phyloP scores from a whole-genome alignment of 2,329 filamentous ascomycete species.

The Helotiales sp. region DNA sequence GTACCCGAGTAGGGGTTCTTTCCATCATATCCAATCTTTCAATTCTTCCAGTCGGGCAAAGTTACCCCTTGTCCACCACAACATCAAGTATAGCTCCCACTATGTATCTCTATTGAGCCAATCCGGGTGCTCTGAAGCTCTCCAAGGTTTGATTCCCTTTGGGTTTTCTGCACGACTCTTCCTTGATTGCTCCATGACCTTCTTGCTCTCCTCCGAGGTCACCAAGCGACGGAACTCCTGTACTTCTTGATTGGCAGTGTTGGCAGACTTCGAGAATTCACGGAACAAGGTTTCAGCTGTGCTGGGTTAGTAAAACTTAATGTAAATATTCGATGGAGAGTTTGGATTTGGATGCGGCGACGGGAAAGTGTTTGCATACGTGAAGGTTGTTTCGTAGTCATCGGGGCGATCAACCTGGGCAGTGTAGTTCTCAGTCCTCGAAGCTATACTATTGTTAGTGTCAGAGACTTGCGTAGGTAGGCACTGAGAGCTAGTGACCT shows the following conservation, averaged over 20 bases:
- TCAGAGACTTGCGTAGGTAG: not conserved
- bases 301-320: slow-evolving; percentile 5
- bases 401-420: slow-evolving; percentile 56
- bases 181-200: slow-evolving; percentile 57
- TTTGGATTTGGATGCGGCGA: not conserved
- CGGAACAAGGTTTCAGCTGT: slow-evolving; percentile 57
- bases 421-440: slow-evolving; percentile 55
- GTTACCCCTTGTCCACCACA: too few relatives aligned
- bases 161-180: slow-evolving; percentile 60
- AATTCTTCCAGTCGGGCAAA: not conserved
- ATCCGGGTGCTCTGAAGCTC: slow-evolving; percentile 61
- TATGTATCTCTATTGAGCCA: slow-evolving; percentile 52
- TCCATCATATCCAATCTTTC: not conserved
- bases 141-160: slow-evolving; percentile 63
- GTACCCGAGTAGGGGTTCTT: not conserved
- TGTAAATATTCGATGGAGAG: not conserved
- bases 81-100: too few relatives aligned
- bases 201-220: slow-evolving; percentile 40
- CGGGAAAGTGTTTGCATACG: slow-evolving; percentile 49
- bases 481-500: slow-evolving; percentile 33
- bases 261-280: slow-evolving; percentile 54
- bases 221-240: slow-evolving; percentile 46
- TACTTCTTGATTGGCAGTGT: slow-evolving; percentile 55
- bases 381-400: slow-evolving; percentile 55
- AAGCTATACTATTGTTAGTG: slow-evolving; percentile 44